Base-by-base conservation (phyloP, 257 asterid species). In the Oldenlandia corymbosa region DNA sequence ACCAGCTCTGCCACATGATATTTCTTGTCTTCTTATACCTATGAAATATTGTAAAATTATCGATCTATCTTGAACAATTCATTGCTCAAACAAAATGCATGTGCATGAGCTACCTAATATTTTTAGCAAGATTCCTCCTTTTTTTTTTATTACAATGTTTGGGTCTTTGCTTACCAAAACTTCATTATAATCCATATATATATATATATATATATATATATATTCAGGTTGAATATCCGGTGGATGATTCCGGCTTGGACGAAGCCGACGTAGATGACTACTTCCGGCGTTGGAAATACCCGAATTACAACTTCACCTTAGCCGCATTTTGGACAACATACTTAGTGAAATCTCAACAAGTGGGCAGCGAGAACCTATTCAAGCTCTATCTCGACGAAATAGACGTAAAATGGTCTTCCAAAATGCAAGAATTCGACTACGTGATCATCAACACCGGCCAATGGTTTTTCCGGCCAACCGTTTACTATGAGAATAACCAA, bases 271-370 rank as follows among this genome's bases (percentile, higher is more conserved):
- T 34, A 9, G 60, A 54, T 41, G 83, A 83, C 18, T 72, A 78
- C 42, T 83, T 80, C 73, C 76, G 55, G 53, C 78, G 78, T 2
- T 83, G 89, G 89, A 78, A 74, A 46, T 83, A 83, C 67, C 46
- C 41, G 2, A 64, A 64, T 0, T 80, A 78, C 77, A 83, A 83
- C 52, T 83, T 83, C 69, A 83, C 84, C 6, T 43, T 83, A 0
- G 75, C 82, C 2, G 63, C 73, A 16, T 83, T 62, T 30, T 74
- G 81, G 84, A 60, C 86, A 21, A 85, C 84, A 0, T 83, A 63
- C 32, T 47, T 83, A 55, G 89, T 83, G 7, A 79, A 56, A 17
- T 26, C 65, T 20, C 42, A 68, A 27, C 71, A 72, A 34, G 68
- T 54, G 9, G 71, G 68, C 14, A 31, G 68, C 18, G 32, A 69